These are phyloP conservation scores for Melastoma malabathricum DNA, from an alignment of 345 rosid species.

Conservation along the genomic window DNA sequence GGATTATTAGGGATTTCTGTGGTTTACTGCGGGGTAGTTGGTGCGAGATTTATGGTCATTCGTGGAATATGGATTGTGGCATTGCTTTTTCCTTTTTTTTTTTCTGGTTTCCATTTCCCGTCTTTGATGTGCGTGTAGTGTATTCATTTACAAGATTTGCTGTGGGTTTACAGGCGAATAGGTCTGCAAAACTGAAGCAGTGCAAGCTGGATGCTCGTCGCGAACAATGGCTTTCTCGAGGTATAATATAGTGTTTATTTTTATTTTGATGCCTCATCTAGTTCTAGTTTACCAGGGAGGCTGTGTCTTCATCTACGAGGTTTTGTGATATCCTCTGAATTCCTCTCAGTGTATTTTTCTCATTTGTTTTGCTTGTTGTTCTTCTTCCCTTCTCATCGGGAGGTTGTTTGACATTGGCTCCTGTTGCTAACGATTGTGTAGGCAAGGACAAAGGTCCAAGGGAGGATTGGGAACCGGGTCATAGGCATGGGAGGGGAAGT, in stretches of 20 bases:
- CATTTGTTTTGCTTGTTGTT: background rate
- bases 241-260: constrained; percentile 14
- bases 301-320: background rate
- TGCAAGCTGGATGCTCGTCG: constrained; percentile 94
- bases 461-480: constrained; percentile 25
- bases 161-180: constrained; percentile 36
- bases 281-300: background rate
- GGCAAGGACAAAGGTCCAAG: constrained; percentile 38
- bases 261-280: background rate
- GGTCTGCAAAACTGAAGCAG: constrained; percentile 89
- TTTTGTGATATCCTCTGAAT: too few relatives aligned
- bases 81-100: too few relatives aligned
- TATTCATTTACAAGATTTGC: constrained; percentile 1
- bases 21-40: too few relatives aligned
- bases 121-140: background rate
- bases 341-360: background rate
- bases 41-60: too few relatives aligned
- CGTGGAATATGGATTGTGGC: too few relatives aligned
- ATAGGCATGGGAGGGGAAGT: constrained; percentile 13
- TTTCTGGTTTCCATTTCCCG: too few relatives aligned
- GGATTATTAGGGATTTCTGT: too few relatives aligned
- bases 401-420: constrained; percentile 4
- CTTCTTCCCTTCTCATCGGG: background rate
- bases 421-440: constrained; percentile 4
- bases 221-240: constrained; percentile 97